Evolutionary conservation across 1,139 yeast genomes (phyloP).

Genomic region (Arxiozyma slooffiae): DNA sequence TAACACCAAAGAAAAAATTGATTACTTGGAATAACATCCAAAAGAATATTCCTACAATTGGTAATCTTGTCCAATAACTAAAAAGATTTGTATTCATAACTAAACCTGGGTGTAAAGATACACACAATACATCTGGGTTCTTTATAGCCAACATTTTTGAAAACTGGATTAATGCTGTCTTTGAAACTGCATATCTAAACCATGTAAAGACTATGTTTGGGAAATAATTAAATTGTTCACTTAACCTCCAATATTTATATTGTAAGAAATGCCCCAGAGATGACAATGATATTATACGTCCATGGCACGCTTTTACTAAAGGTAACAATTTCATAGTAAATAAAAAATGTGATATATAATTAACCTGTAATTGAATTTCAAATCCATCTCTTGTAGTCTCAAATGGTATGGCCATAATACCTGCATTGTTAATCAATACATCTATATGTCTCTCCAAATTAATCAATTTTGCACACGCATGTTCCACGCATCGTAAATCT

Average conservation of each 20-base stretch:
- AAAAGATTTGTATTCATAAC: conserved; percentile 71
- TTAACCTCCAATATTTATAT: conserved; percentile 41
- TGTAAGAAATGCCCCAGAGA: conserved; percentile 62
- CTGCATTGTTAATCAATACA: conserved; percentile 69
- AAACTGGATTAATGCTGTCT: conserved; percentile 70
- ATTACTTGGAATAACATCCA: conserved; percentile 62
- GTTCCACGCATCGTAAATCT: conserved; percentile 47
- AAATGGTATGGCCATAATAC: conserved; percentile 69
- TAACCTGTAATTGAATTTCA: conserved; percentile 74
- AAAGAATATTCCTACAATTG: conserved; percentile 60
- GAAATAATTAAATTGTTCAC: conserved; percentile 43
- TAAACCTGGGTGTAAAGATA: conserved; percentile 78
- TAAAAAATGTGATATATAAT: conserved; percentile 66
- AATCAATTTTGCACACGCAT: conserved; percentile 44
- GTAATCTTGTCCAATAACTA: conserved; percentile 68
- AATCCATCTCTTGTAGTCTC: conserved; percentile 57
- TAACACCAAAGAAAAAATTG: conserved; percentile 59
- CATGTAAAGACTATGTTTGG: conserved; percentile 68
- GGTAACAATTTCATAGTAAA: conserved; percentile 56
- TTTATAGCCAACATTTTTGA: conserved; percentile 55
- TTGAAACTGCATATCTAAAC: conserved; percentile 72
- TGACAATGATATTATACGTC: conserved; percentile 55
- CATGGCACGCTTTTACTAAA: conserved; percentile 37
- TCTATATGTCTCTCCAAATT: conserved; percentile 46
- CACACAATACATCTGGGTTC: conserved; percentile 55